Base-by-base conservation (phyloP, 1,284 basidiomycete species). In the Puccinia triticina region DNA sequence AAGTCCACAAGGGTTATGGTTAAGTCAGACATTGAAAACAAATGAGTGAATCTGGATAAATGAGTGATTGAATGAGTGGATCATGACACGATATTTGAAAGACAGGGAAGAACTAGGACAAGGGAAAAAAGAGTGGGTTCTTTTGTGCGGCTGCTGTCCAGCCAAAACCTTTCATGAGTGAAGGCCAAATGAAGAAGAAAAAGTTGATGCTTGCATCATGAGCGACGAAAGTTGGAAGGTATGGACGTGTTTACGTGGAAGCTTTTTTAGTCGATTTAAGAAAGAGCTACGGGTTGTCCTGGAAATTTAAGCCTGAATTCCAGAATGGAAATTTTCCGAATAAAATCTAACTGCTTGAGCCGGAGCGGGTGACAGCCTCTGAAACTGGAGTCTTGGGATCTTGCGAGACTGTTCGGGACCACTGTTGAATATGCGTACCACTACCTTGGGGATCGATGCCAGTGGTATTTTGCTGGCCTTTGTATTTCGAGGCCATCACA, bases 371-470 rank as follows among this genome's bases (percentile, higher is more conserved):
- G 23, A 66, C 64, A 66, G 64, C 40, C 64, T 43, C 64, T 40
- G 64, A 40, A 43, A 66, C 64, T 21, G 64, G 64, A 66, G 34
- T 4, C 37, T 66, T 40, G 64, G 64, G 34, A 1, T 66, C 34
- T 40, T 40, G 7, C 40, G 18, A 40, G 72, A 53, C 3, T 26
- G 78, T 74, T 55, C 79, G 57, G 40, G 69, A 74, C 79, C 79
- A 82, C 32, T 82, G 79, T 61, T 82, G 79, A 21, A 82, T 48
- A 37, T 59, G n/a, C 2, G 79, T 82, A 50, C 79, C 79, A 32
- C 48, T 59, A 64, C 46, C 43, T 43, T 34, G 46, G 0, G 29
- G 29, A 34, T 75, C 59, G 7, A 37, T 29, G n/a, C n/a, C 23
- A 1, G 23, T 14, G 4, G n/a, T 64, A 5, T 55, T 37, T 40